phyloP scores from a whole-genome alignment of 306 rosid species.

The Lathyrus aphaca region DNA sequence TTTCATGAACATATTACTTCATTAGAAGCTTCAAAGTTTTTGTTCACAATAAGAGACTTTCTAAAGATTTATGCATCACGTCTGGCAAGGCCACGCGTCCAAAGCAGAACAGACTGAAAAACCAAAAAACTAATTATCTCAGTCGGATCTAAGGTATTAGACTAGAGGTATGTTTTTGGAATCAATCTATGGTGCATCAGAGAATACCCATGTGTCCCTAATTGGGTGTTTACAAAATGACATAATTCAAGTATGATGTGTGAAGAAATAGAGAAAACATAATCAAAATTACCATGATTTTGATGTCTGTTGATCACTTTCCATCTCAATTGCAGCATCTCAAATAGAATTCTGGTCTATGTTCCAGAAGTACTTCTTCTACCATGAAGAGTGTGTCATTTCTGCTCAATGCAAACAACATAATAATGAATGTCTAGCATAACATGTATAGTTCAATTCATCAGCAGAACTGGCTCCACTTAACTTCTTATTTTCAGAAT shows the following conservation, averaged over 20 bases:
- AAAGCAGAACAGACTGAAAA: slow-evolving; percentile 75
- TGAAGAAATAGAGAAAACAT: background rate
- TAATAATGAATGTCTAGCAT: background rate
- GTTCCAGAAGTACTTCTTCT: background rate
- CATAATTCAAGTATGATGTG: background rate
- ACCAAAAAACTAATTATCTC: too few relatives aligned
- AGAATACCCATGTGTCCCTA: slow-evolving; percentile 65
- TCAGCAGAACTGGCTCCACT: too few relatives aligned
- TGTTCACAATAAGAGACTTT: slow-evolving; percentile 41
- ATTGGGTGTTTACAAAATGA: slow-evolving; percentile 41
- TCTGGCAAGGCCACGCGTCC: slow-evolving; percentile 80
- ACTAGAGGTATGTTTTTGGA: too few relatives aligned
- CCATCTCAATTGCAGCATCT: background rate
- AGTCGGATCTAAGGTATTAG: too few relatives aligned
- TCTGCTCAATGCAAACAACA: too few relatives aligned
- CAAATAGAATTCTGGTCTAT: background rate
- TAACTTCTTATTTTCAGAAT: too few relatives aligned
- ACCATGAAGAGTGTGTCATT: too few relatives aligned
- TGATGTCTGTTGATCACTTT: background rate
- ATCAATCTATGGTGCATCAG: slow-evolving; percentile 78
- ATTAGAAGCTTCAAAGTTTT: slow-evolving; percentile 63
- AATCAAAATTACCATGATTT: background rate
- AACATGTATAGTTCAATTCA: too few relatives aligned
- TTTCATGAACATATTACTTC: slow-evolving; percentile 83
- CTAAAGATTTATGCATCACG: slow-evolving; percentile 64